These are phyloP conservation scores for Lentinula novae-zelandiae DNA, from an alignment of 1,284 basidiomycete genomes.

Conservation along the genomic window DNA sequence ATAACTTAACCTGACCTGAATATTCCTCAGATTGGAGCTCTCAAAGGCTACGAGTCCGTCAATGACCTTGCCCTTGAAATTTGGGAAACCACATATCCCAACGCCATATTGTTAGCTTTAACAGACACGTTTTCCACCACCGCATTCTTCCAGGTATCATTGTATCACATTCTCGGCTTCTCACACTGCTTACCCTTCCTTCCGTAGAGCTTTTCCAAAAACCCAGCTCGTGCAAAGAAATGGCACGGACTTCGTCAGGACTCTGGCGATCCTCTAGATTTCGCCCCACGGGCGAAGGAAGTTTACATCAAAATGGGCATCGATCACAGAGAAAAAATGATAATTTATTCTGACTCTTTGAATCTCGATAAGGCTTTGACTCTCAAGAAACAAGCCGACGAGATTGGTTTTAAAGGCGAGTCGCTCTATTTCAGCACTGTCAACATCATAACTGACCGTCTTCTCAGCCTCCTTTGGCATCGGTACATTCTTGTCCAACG, in stretches of 20 bases:
- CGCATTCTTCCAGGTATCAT: conserved; percentile 77
- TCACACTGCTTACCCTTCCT: neutral
- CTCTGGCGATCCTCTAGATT: conserved; percentile 81
- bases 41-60: conserved; percentile 75
- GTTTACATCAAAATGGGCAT: conserved; percentile 68
- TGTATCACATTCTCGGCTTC: conserved; percentile 17
- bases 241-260: conserved; percentile 92
- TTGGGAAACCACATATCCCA: conserved; percentile 79
- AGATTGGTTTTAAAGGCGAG: conserved; percentile 72
- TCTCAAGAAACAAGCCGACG: conserved; percentile 70
- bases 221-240: conserved; percentile 57
- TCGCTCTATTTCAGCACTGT: neutral
- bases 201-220: conserved; percentile 54
- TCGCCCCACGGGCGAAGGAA: conserved; percentile 68
- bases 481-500: conserved; percentile 89
- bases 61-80: conserved; percentile 74
- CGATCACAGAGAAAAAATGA: conserved; percentile 60
- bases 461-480: conserved; percentile 77
- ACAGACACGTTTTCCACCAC: conserved; percentile 91
- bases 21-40: conserved; percentile 64
- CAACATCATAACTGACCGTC: neutral
- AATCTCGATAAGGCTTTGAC: conserved; percentile 68
- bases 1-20: neutral
- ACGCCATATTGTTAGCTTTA: conserved; percentile 66
- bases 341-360: conserved; percentile 84